phyloP scores from a whole-genome alignment of 1,284 basidiomycete species.

The Flammula alnicola region DNA sequence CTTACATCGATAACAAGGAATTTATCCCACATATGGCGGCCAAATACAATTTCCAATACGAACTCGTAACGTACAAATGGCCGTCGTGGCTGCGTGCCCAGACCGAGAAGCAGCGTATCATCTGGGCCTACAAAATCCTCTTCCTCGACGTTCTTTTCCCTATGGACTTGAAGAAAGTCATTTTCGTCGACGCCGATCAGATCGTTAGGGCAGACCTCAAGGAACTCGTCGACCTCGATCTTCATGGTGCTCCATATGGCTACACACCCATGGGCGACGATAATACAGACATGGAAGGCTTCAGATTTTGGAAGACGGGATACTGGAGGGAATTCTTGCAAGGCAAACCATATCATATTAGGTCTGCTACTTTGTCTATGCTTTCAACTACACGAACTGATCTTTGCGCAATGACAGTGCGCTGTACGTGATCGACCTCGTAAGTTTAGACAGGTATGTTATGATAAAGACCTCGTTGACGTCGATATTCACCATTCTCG shows the following conservation, averaged over 20 bases:
- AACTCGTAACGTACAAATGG: slow-evolving; percentile 99
- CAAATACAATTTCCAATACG: slow-evolving; percentile 94
- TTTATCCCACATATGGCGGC: slow-evolving; percentile 92
- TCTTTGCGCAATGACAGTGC: slow-evolving; percentile 57
- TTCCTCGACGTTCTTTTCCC: slow-evolving; percentile 99
- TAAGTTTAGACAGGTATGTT: slow-evolving; percentile 82
- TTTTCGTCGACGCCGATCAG: slow-evolving; percentile 98
- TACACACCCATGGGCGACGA: slow-evolving; percentile 99
- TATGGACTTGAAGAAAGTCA: slow-evolving; percentile 96
- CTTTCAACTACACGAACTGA: background rate
- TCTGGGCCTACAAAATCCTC: slow-evolving; percentile 99
- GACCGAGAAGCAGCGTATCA: slow-evolving; percentile 96
- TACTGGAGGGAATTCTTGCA: slow-evolving; percentile 90
- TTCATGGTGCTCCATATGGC: slow-evolving; percentile 91
- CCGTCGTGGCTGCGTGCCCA: slow-evolving; percentile 96
- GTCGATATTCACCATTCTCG: slow-evolving; percentile 16
- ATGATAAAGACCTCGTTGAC: slow-evolving; percentile 1
- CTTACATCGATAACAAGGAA: slow-evolving; percentile 57
- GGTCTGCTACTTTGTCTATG: slow-evolving; percentile 47
- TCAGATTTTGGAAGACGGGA: slow-evolving; percentile 97
- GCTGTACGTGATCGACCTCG: slow-evolving; percentile 95
- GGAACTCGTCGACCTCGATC: slow-evolving; percentile 89
- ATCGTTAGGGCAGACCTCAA: slow-evolving; percentile 96
- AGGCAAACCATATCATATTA: slow-evolving; percentile 91
- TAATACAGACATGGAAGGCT: slow-evolving; percentile 94